Evolutionary conservation across 176 grass and related monocot genomes (phyloP), one percentile per base, ranked within the genome.

Genomic region (Hyparrhenia diplandra): DNA sequence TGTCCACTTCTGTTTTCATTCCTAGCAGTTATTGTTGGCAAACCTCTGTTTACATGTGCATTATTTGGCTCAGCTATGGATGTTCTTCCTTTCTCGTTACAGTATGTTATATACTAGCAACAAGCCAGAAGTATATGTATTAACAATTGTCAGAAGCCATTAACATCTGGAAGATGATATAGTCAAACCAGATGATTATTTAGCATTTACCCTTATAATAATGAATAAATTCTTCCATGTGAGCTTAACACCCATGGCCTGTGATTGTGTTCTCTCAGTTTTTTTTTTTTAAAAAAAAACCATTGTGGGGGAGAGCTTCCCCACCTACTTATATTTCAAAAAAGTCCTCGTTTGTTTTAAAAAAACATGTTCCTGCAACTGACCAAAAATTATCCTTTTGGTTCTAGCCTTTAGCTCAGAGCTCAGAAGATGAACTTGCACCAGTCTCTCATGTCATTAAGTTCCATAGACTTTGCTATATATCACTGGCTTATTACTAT

Each of bases 381-480:
- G 24, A 3, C 8, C 55, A 18, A 17, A 62, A 14, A 8, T 16
- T n/a, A 18, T 79, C 35, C 43, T 64, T 76, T 34, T 5, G 2
- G 10, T 17, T 18, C n/a, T 65, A 29, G 24, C 16, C 41, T 76
- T n/a, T 43, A 42, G 18, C 21, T 64, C 27, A 59, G 21, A 58
- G n/a, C 52, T 83, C 14, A 77, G 64, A 82, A 42, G 54, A 87
- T 72, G 73, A 5, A 54, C 61, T 35, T 71, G 9, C 54, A 21
- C 9, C 34, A 82, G 73, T 32, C 32, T 69, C 49, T 37, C 6
- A 75, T n/a, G 7, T 49, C n/a, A 66, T 86, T 80, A 20, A 46
- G 67, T 73, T 72, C n/a, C n/a, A n/a, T 39, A 58, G 31, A 32
- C 31, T 32, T 14, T 45, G 21, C 35, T 8, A 51, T 9, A 58